A percentile compares a stretch with the other conserved stretches of the same genome.
These are phyloP conservation scores for Austroboletus rostrupii DNA, from an alignment of 1,284 basidiomycete species.

Conservation along the genomic window DNA sequence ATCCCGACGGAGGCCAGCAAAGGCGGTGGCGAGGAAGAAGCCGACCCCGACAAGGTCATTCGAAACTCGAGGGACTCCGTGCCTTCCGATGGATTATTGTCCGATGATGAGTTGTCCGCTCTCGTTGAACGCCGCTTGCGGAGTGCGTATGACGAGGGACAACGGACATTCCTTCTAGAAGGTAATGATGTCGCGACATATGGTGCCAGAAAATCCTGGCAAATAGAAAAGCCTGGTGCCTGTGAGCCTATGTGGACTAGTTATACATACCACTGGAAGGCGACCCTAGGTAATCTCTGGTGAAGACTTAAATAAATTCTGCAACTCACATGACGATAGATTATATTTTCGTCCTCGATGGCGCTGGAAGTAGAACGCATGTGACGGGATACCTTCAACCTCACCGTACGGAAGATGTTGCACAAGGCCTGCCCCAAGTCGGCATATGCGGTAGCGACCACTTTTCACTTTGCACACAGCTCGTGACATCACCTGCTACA, in stretches of 20 bases:
- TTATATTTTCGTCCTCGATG: constrained; percentile 77
- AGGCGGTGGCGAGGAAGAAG: constrained; percentile 41
- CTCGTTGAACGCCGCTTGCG: constrained; percentile 48
- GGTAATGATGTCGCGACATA: constrained; percentile 40
- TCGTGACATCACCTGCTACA: constrained; percentile 19
- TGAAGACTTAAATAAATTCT: not conserved
- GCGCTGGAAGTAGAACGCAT: constrained; percentile 35
- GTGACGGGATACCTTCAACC: constrained; percentile 66
- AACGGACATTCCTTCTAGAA: constrained; percentile 26
- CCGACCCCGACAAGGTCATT: constrained; percentile 71
- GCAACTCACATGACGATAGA: constrained; percentile 46
- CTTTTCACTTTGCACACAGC: constrained; percentile 67
- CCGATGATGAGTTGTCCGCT: constrained; percentile 53
- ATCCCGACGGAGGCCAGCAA: constrained; percentile 35
- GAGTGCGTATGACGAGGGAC: constrained; percentile 61
- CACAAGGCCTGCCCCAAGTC: constrained; percentile 74
- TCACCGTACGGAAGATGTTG: constrained; percentile 59
- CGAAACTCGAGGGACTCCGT: constrained; percentile 69
- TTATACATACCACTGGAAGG: constrained; percentile 78
- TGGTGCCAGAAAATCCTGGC: constrained; percentile 43
- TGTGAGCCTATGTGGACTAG: constrained; percentile 80
- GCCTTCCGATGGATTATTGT: constrained; percentile 70
- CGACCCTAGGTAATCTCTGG: constrained; percentile 62
- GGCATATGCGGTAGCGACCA: constrained; percentile 87
- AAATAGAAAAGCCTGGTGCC: constrained; percentile 42